Percentiles rank a stretch among this genome's conserved stretches.
Conservation (phyloP, 73 alveolate species). For the Uronychia setigera region DNA sequence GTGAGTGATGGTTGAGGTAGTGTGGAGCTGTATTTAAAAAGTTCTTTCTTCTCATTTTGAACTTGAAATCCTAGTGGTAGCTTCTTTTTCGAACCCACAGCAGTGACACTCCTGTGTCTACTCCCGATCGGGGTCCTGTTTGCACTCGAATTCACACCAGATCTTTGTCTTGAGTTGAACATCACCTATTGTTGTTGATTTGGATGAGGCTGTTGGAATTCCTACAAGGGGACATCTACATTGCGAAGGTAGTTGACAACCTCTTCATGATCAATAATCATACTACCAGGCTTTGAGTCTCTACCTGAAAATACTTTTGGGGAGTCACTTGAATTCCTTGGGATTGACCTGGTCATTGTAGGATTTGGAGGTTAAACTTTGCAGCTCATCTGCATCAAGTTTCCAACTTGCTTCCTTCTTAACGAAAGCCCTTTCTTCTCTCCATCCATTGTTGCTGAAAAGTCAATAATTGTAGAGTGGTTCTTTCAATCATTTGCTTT, state of each 20-base stretch:
- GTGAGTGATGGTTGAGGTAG: too few species aligned
- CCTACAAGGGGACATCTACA: background rate
- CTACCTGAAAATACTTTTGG: background rate
- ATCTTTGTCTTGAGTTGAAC: too few species aligned
- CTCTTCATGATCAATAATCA: background rate
- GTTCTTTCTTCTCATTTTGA: too few species aligned
- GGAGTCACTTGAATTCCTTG: background rate
- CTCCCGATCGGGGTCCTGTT: too few species aligned
- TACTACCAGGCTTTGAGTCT: background rate
- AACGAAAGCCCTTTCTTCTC: background rate
- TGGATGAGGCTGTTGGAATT: too few species aligned
- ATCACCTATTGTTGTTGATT: too few species aligned
- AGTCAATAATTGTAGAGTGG: background rate
- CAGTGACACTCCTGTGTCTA: too few species aligned
- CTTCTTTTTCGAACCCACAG: too few species aligned
- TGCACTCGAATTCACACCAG: too few species aligned
- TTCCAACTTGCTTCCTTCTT: background rate
- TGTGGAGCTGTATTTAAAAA: too few species aligned
- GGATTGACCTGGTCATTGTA: background rate
- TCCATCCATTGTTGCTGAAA: background rate
- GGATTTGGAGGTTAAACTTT: background rate
- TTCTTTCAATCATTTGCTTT: conserved; percentile 11
- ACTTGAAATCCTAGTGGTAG: too few species aligned
- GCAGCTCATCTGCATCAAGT: background rate
- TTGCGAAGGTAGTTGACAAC: background rate